Base-by-base conservation (phyloP, 2,329 filamentous ascomycete genomes). In the Clarireedia hainanense region DNA sequence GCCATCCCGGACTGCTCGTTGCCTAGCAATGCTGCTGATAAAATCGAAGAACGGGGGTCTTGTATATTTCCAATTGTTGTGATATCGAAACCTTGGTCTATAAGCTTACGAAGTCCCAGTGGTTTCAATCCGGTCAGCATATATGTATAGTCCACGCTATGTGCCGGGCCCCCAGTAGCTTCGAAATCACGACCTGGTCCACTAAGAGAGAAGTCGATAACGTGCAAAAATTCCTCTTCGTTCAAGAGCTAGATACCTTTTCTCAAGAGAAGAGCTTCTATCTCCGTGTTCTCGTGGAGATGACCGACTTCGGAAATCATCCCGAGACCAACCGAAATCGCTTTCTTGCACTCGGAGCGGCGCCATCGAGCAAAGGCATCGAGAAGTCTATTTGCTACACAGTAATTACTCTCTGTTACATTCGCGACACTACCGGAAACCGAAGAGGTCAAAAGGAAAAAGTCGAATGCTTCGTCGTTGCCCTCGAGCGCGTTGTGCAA, bases 291-390 rank as follows among this genome's bases (percentile, higher is more conserved):
- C 34, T 73, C 70, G 50, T 68, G 64, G 2, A 73, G 59, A 52
- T 69, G 69, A 1, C 68, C 68, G 1, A 69, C 65, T 6, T 70
- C 72, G 0, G 66, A 65, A 20, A 76, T 67, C 63, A 73, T 67
- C 1, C 67, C 66, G 0, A 70, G 43, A 1, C 62, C 65, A 1
- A 70, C 15, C 0, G 67, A 67, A 0, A 59, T 40, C 1, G 61
- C 61, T 2, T 66, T 53, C 0, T 67, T 61, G 0, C 67, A 68
- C 1, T 61, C 60, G 2, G 46, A 36, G 1, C 61, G 58, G 2
- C 68, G 61, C 45, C 66, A 67, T 1, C 61, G 45, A 0, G 67
- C 63, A 30, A 72, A 67, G 0, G 63, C 58, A 49, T 74, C 72
- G 1, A 72, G 64, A 58, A 68, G 73, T 3, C 58, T 61, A 52